Evolutionary conservation across 208 protist species (phyloP), one percentile per base, ranked within the genome.

Genomic region (Novymonas esmeraldas): DNA sequence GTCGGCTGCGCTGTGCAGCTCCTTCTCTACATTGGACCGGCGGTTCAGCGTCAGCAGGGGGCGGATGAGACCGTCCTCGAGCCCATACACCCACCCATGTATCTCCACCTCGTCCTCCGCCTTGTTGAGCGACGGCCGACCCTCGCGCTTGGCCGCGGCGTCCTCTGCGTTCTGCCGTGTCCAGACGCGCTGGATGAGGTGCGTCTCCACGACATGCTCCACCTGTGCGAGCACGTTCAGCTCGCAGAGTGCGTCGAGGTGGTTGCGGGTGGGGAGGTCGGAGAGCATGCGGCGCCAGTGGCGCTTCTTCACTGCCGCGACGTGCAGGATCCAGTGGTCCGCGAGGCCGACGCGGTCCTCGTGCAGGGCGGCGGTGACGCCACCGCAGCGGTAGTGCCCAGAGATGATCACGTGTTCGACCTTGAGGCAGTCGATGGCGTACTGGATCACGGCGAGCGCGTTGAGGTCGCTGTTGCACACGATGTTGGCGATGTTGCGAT

Each of bases 401-500:
- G 88, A 89, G 1, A 98, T 81, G 62, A 98, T 97, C n/a, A 98
- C 91, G 56, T 98, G 94, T 58, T 97, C 81, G 24, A 97, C 93
- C 58, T 96, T 85, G 14, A 98, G 79, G 39, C 96, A 87, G 29
- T 97, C 92, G 14, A 98, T 92, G 1, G 95, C 94, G 73, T 94
- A 98, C 73, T 98, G 90, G 28, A 98, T 60, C 16, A 96, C 95
- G 0, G 94, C 87, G 5, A 98, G 82, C 22, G 75, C 78, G 82
- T 98, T 98, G 10, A 98, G 64, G 65, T 98, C 95, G 20, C 85
- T 92, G 70, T 95, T 89, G 59, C 76, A 84, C 13, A 96, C 85
- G 20, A 98, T 88, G 66, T 98, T 98, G 22, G 92, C 97, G 34
- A 98, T 92, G 78, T 98, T 98, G 34, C 97, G 83, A 69, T 98